Evolutionary conservation across 192 early-diverging fungal genomes (phyloP), one percentile per base, ranked within the genome.

Genomic region (Umbelopsis ramanniana): DNA sequence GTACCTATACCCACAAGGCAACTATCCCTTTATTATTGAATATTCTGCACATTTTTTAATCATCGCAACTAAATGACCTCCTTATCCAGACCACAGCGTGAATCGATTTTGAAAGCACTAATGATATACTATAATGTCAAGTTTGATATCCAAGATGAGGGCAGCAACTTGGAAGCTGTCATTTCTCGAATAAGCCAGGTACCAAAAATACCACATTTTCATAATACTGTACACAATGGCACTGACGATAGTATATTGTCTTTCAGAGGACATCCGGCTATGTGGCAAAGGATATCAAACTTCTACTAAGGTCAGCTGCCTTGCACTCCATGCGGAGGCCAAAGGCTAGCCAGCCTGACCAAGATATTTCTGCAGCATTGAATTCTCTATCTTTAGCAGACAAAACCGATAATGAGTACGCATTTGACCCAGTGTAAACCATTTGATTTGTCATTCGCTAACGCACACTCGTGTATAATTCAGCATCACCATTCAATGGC

Each of bases 201-300:
- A 47, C 47, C 26, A 17, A 50, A 43, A 43, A 11, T 4, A 50
- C 19, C n/a, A 50, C 15, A 50, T 3, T 50, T 15, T 21, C 19
- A n/a, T 15, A 8, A 50, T 21, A 1, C 48, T 50, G 17, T 5
- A 17, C 5, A 15, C 48, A 6, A 9, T 50, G n/a, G 10, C 17
- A 46, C 46, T 46, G 29, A 46, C 46, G 4, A 46, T 10, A 17
- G n/a, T 15, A 50, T 5, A 19, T 50, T 21, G 0, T 2, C 9
- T 50, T 21, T 50, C n/a, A 91, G 88, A 57, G 79, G 55, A 89
- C 89, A 2, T 84, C 89, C 0, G 89, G 90, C 21, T 92, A 84
- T 71, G 81, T 89, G 6, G 83, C 85, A 14, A 75, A 74, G 12
- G 88, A 92, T 68, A 74, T 92, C 21, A 70, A 55, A 9, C 53